Evolutionary conservation across 345 rosid genomes (phyloP), one percentile per base, ranked within the genome.

Genomic region (Populus tremula): DNA sequence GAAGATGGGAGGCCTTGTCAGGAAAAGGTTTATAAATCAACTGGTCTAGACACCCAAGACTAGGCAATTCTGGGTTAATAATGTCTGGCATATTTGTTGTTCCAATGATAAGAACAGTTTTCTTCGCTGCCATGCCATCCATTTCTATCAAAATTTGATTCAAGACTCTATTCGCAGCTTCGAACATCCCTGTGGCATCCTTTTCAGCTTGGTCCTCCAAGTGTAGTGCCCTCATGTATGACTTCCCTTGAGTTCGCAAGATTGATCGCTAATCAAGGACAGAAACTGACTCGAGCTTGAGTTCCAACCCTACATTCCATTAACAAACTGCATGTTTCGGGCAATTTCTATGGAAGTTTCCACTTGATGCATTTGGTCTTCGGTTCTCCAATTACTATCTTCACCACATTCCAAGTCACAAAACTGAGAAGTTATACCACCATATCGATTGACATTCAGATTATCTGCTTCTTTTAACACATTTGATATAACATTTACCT

Each of bases 191-290:
- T 47, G 90, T 92, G 72, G 97, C 99, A 88, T 92, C 91, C 87
- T 91, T 93, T 87, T 93, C 96, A 54, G 94, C 94, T 83, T 91
- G 88, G 80, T 89, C 91, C 92, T 92, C 98, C 86, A 96, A 88
- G 84, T 81, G 90, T 25, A 25, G 25, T 73, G 91, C 89, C 99
- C 90, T 88, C 89, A 92, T 81, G 83, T 87, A 96, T 72, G 90
- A 88, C 82, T 90, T 90, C 86, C 91, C 86, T 81, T 91, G 79
- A 72, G 98, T 90, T 82, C 90, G 79, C 75, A 96, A 56, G 77
- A 93, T 88, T 66, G 75, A 79, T 77, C 56, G 92, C 82, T 92
- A 92, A 87, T 93, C 93, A 85, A 84, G 72, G 25, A 80, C 92
- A 77, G 96, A 88, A 81, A 86, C 87, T 74, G 86, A 88, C 77